These are phyloP conservation scores for Talaromyces sp. DNA, from an alignment of 2,329 filamentous ascomycete species.

Conservation along the genomic window DNA sequence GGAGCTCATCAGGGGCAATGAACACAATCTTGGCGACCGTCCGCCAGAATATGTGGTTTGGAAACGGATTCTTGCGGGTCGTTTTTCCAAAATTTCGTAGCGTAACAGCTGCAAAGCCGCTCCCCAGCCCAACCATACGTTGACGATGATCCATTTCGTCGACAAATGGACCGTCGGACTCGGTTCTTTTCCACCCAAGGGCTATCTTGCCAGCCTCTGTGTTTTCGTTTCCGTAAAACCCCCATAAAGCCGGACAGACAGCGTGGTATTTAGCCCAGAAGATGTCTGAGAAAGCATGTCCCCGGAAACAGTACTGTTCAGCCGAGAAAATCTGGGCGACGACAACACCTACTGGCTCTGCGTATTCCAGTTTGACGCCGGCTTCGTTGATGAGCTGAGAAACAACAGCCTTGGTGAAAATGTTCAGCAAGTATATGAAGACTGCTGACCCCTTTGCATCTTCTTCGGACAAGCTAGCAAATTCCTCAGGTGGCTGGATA, in stretches of 20 bases:
- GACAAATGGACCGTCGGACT: conserved; percentile 51
- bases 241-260: conserved; percentile 79
- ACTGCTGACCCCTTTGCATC: conserved; percentile 56
- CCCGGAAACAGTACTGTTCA: conserved; percentile 61
- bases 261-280: conserved; percentile 80
- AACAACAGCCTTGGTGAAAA: conserved; percentile 68
- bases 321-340: conserved; percentile 69
- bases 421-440: conserved; percentile 70
- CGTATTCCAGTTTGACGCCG: conserved; percentile 57
- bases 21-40: conserved; percentile 71
- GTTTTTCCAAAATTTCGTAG: conserved; percentile 75
- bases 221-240: conserved; percentile 69
- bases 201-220: conserved; percentile 61
- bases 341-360: conserved; percentile 74
- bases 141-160: conserved; percentile 70
- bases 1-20: conserved; percentile 61
- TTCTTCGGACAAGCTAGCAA: conserved; percentile 46
- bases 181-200: conserved; percentile 68
- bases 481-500: conserved; percentile 1
- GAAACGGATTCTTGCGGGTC: conserved; percentile 66
- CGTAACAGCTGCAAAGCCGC: conserved; percentile 77
- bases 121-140: conserved; percentile 75
- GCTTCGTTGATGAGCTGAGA: conserved; percentile 65
- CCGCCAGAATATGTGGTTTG: conserved; percentile 76
- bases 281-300: conserved; percentile 69